These are phyloP conservation scores for Dipteronia dyeriana DNA, from an alignment of 345 rosid species.

Conservation along the genomic window DNA sequence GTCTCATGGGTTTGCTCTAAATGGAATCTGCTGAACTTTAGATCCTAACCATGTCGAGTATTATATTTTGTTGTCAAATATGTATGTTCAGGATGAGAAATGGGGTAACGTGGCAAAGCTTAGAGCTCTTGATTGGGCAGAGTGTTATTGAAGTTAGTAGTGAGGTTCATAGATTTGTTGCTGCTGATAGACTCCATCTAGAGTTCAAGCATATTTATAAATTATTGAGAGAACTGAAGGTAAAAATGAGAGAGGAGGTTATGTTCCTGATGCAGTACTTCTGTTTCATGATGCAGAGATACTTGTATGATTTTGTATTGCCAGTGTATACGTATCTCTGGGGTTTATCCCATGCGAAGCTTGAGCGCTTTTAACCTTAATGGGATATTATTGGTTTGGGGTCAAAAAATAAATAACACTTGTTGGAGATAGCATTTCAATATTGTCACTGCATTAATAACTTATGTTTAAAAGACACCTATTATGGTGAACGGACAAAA, in stretches of 20 bases:
- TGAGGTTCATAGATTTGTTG: slow-evolving; percentile 46
- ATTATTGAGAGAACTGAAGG: slow-evolving; percentile 37
- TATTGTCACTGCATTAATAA: too few species aligned
- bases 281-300: background rate
- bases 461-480: too few species aligned
- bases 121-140: slow-evolving; percentile 38
- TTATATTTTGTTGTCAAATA: slow-evolving; percentile 50
- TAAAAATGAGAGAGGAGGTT: slow-evolving; percentile 32
- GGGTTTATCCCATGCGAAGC: background rate
- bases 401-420: too few species aligned
- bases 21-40: slow-evolving; percentile 43
- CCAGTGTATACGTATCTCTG: background rate
- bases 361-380: background rate
- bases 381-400: background rate
- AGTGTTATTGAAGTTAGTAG: slow-evolving; percentile 44
- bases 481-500: too few species aligned
- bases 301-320: slow-evolving; percentile 4
- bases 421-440: too few species aligned
- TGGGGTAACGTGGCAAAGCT: slow-evolving; percentile 47
- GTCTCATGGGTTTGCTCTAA: too few species aligned
- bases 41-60: slow-evolving; percentile 59
- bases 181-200: slow-evolving; percentile 44
- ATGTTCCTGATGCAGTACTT: background rate
- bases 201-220: slow-evolving; percentile 36
- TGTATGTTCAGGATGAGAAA: slow-evolving; percentile 52